Evolutionary conservation across 371 early-diverging fungal genomes (phyloP).

Genomic region (Actinomortierella ambigua): DNA sequence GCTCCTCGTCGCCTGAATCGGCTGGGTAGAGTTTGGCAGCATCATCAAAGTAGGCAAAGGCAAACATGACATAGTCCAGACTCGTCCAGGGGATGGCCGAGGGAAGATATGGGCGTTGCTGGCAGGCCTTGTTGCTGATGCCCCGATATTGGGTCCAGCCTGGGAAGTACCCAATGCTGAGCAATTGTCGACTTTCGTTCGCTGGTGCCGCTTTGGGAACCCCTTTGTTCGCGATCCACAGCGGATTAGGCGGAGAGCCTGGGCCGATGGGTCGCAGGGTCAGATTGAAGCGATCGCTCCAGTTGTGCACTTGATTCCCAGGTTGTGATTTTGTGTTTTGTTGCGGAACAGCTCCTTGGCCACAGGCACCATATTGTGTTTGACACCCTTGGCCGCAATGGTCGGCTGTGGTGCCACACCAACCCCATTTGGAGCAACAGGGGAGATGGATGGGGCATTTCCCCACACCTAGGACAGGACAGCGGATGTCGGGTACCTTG

Average conservation of each 20-base stretch:
- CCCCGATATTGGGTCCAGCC: slow-evolving; percentile 39
- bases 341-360: neutral
- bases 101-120: slow-evolving; percentile 26
- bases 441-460: slow-evolving; percentile 15
- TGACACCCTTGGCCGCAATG: slow-evolving; percentile 26
- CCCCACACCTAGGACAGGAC: neutral
- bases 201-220: neutral
- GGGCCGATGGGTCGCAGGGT: too few species aligned
- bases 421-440: slow-evolving; percentile 33
- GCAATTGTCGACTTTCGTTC: slow-evolving; percentile 10
- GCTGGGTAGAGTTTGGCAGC: slow-evolving; percentile 26
- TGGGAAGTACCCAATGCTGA: slow-evolving; percentile 31
- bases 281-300: neutral
- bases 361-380: slow-evolving; percentile 14
- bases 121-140: slow-evolving; percentile 18
- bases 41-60: slow-evolving; percentile 34
- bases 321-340: neutral
- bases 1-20: slow-evolving; percentile 21
- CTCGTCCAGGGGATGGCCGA: slow-evolving; percentile 32
- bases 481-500: slow-evolving; percentile 6
- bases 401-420: slow-evolving; percentile 12
- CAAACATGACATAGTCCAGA: slow-evolving; percentile 39
- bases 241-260: too few species aligned
- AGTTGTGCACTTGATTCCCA: neutral
- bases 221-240: slow-evolving; percentile 12